Evolutionary conservation across 2,329 filamentous ascomycete genomes (phyloP).

Genomic region (Metarhizium album): DNA sequence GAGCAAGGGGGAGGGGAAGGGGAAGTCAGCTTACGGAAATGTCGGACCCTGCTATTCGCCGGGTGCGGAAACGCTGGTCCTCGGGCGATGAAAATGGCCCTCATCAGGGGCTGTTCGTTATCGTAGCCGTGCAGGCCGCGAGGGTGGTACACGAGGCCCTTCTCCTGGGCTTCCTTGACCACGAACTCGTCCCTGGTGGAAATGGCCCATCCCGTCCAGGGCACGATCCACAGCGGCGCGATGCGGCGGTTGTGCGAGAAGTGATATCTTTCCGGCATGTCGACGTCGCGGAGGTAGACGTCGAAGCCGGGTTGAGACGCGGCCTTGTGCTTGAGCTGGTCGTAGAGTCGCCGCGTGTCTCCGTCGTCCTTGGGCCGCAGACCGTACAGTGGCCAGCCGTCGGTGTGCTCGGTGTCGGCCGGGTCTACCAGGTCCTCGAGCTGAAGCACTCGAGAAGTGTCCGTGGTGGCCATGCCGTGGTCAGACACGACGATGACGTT

Average conservation of each 20-base stretch:
- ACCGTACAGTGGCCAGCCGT: conserved; percentile 91
- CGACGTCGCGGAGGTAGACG: conserved; percentile 72
- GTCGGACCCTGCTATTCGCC: conserved; percentile 66
- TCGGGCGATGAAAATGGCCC: conserved; percentile 85
- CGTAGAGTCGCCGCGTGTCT: conserved; percentile 59
- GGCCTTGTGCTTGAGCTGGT: conserved; percentile 44
- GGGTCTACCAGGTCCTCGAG: conserved; percentile 81
- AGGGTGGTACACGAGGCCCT: conserved; percentile 62
- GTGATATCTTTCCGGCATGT: conserved; percentile 91
- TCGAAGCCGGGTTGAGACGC: conserved; percentile 61
- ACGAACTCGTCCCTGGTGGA: conserved; percentile 73
- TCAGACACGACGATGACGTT: conserved; percentile 96
- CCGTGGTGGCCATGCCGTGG: conserved; percentile 95
- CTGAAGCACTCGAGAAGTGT: conserved; percentile 69
- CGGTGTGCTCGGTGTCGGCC: conserved; percentile 65
- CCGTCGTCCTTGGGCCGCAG: conserved; percentile 64
- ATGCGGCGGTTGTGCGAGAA: conserved; percentile 83
- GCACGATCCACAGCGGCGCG: conserved; percentile 88
- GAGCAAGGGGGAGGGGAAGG: too few relatives aligned
- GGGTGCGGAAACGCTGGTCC: conserved; percentile 86
- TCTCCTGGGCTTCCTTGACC: conserved; percentile 50
- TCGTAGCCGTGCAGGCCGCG: conserved; percentile 90
- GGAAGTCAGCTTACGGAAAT: conserved; percentile 59
- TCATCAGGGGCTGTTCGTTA: conserved; percentile 87
- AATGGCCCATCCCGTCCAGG: conserved; percentile 86